Percentiles rank a stretch among this genome's conserved stretches.
These are phyloP conservation scores for Suhomyces wounanorum DNA, from an alignment of 1,139 yeast species.

Conservation along the genomic window DNA sequence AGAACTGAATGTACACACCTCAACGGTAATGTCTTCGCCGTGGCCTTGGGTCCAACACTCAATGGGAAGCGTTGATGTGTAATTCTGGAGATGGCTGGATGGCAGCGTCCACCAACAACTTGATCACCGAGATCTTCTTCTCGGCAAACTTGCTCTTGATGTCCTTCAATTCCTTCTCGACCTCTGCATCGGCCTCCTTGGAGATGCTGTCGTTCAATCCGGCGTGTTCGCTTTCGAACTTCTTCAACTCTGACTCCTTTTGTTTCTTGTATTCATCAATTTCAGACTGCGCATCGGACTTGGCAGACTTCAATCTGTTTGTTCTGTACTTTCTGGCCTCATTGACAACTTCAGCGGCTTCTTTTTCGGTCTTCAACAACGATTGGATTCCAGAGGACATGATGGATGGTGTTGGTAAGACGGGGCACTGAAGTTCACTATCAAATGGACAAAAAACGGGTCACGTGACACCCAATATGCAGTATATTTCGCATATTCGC, in stretches of 20 bases:
- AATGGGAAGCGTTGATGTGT: conserved; percentile 66
- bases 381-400: conserved; percentile 35
- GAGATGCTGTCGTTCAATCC: conserved; percentile 69
- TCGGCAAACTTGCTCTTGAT: conserved; percentile 64
- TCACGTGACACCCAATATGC: not conserved
- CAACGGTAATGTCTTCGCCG: not conserved
- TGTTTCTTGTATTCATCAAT: conserved; percentile 81
- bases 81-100: conserved; percentile 76
- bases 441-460: not conserved
- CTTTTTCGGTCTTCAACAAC: conserved; percentile 76
- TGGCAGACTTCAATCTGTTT: conserved; percentile 88
- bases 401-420: conserved; percentile 12
- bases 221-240: conserved; percentile 67
- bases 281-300: conserved; percentile 87
- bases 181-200: conserved; percentile 67
- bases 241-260: conserved; percentile 80
- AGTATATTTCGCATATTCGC: not conserved
- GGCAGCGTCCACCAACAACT: conserved; percentile 78
- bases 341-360: conserved; percentile 92
- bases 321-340: conserved; percentile 87
- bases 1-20: not conserved
- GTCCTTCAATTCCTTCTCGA: conserved; percentile 58
- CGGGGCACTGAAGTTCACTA: not conserved
- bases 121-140: conserved; percentile 69
- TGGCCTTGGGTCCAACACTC: conserved; percentile 1